A percentile compares a stretch with the other conserved stretches of the same genome.
These are phyloP conservation scores for Phytophthora pisi DNA, from an alignment of 352 stramenopile genomes.

Conservation along the genomic window DNA sequence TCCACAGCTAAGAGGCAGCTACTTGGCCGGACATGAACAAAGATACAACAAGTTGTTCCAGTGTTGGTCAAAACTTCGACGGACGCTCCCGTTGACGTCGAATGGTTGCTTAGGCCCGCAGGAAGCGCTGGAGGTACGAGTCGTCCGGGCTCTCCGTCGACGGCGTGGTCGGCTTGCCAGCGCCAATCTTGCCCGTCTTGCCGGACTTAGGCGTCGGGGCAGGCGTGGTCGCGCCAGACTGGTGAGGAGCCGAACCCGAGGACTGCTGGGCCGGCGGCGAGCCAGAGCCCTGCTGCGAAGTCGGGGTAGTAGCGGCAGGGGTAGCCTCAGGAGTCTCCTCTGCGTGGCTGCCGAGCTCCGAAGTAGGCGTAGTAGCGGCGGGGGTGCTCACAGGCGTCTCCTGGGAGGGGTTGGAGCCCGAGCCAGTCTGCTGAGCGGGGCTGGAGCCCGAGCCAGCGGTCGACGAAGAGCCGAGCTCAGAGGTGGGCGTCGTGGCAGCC, in stretches of 20 bases:
- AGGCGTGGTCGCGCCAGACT: conserved; percentile 12
- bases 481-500: not conserved
- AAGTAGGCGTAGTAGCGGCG: not conserved
- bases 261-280: conserved; percentile 11
- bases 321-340: conserved; percentile 13
- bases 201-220: conserved; percentile 20
- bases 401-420: conserved; percentile 3
- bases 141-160: conserved; percentile 28
- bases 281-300: conserved; percentile 9
- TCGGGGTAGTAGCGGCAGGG: conserved; percentile 6
- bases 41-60: conserved; percentile 36
- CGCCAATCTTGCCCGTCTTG: conserved; percentile 28
- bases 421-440: not conserved
- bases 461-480: not conserved
- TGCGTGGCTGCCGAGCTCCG: conserved; percentile 1
- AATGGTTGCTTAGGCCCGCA: conserved; percentile 32
- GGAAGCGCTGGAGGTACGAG: conserved; percentile 35
- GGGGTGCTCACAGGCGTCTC: conserved; percentile 16
- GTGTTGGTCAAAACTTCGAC: conserved; percentile 32
- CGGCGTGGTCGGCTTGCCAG: conserved; percentile 10
- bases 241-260: conserved; percentile 11
- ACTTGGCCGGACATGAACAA: conserved; percentile 33
- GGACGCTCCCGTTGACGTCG: conserved; percentile 37
- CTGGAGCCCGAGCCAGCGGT: not conserved
- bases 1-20: conserved; percentile 5